Conservation (phyloP, 352 stramenopile genomes). For the Pythium phragmitis region DNA sequence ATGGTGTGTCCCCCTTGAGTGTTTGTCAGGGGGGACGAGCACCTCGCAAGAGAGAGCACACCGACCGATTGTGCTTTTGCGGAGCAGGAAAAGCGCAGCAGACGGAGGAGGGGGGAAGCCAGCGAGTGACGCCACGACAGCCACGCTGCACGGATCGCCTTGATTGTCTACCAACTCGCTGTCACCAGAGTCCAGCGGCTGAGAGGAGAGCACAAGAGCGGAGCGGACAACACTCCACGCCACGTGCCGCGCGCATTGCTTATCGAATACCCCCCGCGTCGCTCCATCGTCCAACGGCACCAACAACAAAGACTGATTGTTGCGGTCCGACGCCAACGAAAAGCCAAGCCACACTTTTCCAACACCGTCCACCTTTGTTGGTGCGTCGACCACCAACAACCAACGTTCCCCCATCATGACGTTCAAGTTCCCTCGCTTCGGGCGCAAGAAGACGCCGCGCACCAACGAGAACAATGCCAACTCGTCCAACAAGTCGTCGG, state of each 20-base stretch:
- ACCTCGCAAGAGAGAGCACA: slow-evolving; percentile 18
- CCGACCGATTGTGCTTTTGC: slow-evolving; percentile 16
- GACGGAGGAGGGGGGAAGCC: slow-evolving; percentile 17
- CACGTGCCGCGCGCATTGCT: no score
- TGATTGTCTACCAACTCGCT: neutral
- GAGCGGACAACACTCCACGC: neutral
- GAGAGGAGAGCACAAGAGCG: slow-evolving; percentile 1
- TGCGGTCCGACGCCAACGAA: slow-evolving; percentile 8
- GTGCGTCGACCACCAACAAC: neutral
- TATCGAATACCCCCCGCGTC: neutral
- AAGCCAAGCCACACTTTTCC: no score
- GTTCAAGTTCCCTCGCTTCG: slow-evolving; percentile 71
- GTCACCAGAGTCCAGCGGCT: neutral
- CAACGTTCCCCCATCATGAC: slow-evolving; percentile 37
- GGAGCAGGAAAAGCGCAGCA: slow-evolving; percentile 18
- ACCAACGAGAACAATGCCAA: slow-evolving; percentile 45
- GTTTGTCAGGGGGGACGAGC: slow-evolving; percentile 3
- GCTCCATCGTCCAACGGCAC: slow-evolving; percentile 3
- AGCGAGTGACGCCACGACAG: slow-evolving; percentile 18
- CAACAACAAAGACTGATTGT: no score
- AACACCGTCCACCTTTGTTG: no score
- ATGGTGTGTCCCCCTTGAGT: no score
- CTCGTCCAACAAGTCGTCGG: slow-evolving; percentile 27
- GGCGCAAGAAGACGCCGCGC: slow-evolving; percentile 54
- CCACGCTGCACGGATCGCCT: slow-evolving; percentile 2